Conservation (phyloP, 345 rosid species). For the Litchi chinensis region DNA sequence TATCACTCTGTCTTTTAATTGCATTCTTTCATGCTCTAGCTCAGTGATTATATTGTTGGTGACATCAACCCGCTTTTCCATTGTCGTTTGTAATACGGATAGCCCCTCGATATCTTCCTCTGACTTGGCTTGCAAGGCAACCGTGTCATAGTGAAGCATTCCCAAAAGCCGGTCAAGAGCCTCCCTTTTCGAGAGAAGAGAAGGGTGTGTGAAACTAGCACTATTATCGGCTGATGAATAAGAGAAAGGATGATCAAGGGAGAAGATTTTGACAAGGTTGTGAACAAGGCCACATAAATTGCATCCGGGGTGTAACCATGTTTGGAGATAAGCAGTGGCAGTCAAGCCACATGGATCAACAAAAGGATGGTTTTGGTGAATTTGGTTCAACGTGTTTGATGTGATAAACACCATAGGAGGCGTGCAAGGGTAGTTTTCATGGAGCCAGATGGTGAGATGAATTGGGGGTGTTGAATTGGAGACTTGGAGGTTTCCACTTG, state of each 20-base stretch:
- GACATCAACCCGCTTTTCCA: conserved; percentile 29
- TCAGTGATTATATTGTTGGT: conserved; percentile 24
- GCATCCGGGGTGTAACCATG: conserved; percentile 58
- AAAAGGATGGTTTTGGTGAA: conserved; percentile 61
- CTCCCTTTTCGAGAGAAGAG: conserved; percentile 48
- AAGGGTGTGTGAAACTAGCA: conserved; percentile 33
- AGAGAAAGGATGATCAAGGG: conserved; percentile 57
- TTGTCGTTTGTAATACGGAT: conserved; percentile 34
- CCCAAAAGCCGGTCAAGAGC: conserved; percentile 68
- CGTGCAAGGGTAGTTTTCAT: conserved; percentile 58
- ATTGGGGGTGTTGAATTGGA: conserved; percentile 34
- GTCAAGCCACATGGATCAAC: conserved; percentile 53
- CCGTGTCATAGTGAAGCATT: conserved; percentile 54
- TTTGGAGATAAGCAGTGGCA: conserved; percentile 45
- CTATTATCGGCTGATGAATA: background rate
- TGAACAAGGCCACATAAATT: conserved; percentile 46
- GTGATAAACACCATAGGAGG: conserved; percentile 58
- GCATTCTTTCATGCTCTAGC: conserved; percentile 43
- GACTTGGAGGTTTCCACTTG: conserved; percentile 43
- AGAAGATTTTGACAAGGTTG: conserved; percentile 52
- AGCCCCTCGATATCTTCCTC: conserved; percentile 49
- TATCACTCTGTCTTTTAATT: conserved; percentile 31
- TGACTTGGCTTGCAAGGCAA: conserved; percentile 23
- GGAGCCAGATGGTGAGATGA: conserved; percentile 66
- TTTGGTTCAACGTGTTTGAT: conserved; percentile 19